These are phyloP conservation scores for Cornus kousa DNA, from an alignment of 148 eudicot species.

Conservation along the genomic window DNA sequence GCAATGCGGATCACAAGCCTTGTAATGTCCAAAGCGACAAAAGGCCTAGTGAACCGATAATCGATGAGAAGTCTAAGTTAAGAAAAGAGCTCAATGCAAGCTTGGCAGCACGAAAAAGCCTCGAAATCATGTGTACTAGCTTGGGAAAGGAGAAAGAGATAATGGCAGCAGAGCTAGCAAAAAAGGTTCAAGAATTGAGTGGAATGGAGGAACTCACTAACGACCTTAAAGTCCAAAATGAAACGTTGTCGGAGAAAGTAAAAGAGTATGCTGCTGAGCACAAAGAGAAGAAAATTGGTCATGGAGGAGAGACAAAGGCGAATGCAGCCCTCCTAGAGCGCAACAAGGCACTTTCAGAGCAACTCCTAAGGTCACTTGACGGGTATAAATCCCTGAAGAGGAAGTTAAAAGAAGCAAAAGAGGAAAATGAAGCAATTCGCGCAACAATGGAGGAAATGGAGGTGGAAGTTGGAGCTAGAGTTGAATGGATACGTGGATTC, in stretches of 20 bases:
- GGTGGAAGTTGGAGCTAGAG: slow-evolving; percentile 34
- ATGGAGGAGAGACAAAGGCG: slow-evolving; percentile 19
- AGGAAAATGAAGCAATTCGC: slow-evolving; percentile 35
- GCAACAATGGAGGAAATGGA: slow-evolving; percentile 40
- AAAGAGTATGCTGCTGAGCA: slow-evolving; percentile 34
- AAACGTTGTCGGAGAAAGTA: slow-evolving; percentile 44
- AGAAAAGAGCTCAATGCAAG: slow-evolving; percentile 50
- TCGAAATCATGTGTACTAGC: slow-evolving; percentile 77
- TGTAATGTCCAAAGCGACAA: slow-evolving; percentile 31
- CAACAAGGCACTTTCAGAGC: slow-evolving; percentile 53
- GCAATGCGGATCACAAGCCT: slow-evolving; percentile 43
- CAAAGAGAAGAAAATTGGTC: slow-evolving; percentile 12
- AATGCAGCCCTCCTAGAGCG: slow-evolving; percentile 40
- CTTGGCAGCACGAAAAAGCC: slow-evolving; percentile 66
- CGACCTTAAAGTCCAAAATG: slow-evolving; percentile 60
- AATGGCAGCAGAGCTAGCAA: slow-evolving; percentile 57
- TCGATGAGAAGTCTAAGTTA: slow-evolving; percentile 61
- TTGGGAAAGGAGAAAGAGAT: slow-evolving; percentile 88
- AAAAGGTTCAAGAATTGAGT: slow-evolving; percentile 61
- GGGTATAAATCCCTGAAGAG: slow-evolving; percentile 51
- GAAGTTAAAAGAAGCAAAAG: slow-evolving; percentile 48
- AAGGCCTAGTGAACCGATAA: slow-evolving; percentile 13
- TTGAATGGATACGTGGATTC: slow-evolving; percentile 30
- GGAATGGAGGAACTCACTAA: slow-evolving; percentile 74
- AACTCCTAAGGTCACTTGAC: slow-evolving; percentile 53